phyloP scores from a whole-genome alignment of 805 yeast genomes.

The Nakazawaea ernobii region DNA sequence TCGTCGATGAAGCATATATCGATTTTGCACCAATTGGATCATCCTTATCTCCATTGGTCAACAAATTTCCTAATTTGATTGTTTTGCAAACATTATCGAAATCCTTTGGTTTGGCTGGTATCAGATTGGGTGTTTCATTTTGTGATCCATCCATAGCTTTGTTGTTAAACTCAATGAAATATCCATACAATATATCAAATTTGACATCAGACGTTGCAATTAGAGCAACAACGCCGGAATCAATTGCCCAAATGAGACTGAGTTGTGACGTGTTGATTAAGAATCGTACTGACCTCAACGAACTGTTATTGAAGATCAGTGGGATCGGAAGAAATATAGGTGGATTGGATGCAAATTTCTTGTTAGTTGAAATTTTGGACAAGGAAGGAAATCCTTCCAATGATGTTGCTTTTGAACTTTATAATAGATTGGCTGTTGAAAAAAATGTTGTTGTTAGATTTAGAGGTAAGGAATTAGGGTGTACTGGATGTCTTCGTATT shows the following conservation, averaged over 20 bases:
- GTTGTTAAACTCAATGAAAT: constrained; percentile 84
- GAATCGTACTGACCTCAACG: constrained; percentile 52
- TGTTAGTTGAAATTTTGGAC: constrained; percentile 67
- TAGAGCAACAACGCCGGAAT: constrained; percentile 60
- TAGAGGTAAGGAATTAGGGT: constrained; percentile 87
- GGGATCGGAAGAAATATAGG: constrained; percentile 77
- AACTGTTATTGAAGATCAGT: constrained; percentile 47
- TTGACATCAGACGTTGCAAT: constrained; percentile 70
- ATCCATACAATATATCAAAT: constrained; percentile 90
- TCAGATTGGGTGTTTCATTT: constrained; percentile 80
- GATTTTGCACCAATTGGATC: constrained; percentile 71
- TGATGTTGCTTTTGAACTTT: constrained; percentile 58
- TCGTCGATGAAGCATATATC: constrained; percentile 92
- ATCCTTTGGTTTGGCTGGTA: constrained; percentile 94
- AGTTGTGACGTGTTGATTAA: constrained; percentile 42
- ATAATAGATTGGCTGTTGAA: constrained; percentile 62
- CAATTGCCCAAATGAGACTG: constrained; percentile 53
- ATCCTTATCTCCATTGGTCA: constrained; percentile 74
- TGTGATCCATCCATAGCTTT: constrained; percentile 54
- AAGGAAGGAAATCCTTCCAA: constrained; percentile 60
- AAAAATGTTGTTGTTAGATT: constrained; percentile 82
- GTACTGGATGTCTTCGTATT: constrained; percentile 80
- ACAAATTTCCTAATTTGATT: constrained; percentile 73
- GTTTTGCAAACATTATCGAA: constrained; percentile 91
- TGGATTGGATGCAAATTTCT: constrained; percentile 80